Percentiles rank a stretch among this genome's conserved stretches.
Conservation (phyloP, 345 rosid species). For the Acer negundo region DNA sequence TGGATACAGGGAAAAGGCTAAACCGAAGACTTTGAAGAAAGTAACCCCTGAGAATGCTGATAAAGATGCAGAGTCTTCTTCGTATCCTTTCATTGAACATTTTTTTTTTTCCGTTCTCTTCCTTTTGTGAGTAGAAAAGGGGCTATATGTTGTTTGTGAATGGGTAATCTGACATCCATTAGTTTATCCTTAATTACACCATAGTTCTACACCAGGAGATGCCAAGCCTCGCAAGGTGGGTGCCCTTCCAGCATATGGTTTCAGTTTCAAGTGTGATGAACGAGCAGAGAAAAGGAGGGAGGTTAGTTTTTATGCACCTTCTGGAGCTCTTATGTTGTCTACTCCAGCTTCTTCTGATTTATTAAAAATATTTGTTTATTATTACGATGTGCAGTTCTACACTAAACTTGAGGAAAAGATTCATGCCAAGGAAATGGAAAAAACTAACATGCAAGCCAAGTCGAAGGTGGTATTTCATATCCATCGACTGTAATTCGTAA, state of each 20-base stretch:
- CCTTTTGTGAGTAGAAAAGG: conserved; percentile 13
- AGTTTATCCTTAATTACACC: conserved; percentile 37
- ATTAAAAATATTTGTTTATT: conserved; percentile 17
- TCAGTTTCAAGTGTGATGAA: conserved; percentile 94
- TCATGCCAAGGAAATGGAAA: conserved; percentile 90
- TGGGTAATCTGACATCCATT: conserved; percentile 4
- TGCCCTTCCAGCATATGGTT: conserved; percentile 92
- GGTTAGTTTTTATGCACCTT: conserved; percentile 48
- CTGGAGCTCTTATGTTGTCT: conserved; percentile 5
- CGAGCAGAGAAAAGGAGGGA: conserved; percentile 98
- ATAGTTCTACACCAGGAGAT: conserved; percentile 64
- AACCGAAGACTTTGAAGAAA: conserved; percentile 59
- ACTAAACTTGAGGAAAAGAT: conserved; percentile 95
- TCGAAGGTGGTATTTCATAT: conserved; percentile 65
- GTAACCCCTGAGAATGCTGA: conserved; percentile 55
- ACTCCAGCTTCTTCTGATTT: neutral
- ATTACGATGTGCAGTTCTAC: conserved; percentile 64
- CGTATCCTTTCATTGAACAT: conserved; percentile 57
- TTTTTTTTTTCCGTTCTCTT: conserved; percentile 14
- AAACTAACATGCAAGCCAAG: conserved; percentile 77
- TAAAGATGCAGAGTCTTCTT: conserved; percentile 56
- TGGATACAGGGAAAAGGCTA: conserved; percentile 64
- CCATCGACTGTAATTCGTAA: conserved; percentile 12
- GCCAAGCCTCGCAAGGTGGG: conserved; percentile 63
- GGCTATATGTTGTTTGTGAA: neutral